Evolutionary conservation across 257 asterid species (phyloP), one percentile per base, ranked within the genome.

Genomic region (Eucommia ulmoides): DNA sequence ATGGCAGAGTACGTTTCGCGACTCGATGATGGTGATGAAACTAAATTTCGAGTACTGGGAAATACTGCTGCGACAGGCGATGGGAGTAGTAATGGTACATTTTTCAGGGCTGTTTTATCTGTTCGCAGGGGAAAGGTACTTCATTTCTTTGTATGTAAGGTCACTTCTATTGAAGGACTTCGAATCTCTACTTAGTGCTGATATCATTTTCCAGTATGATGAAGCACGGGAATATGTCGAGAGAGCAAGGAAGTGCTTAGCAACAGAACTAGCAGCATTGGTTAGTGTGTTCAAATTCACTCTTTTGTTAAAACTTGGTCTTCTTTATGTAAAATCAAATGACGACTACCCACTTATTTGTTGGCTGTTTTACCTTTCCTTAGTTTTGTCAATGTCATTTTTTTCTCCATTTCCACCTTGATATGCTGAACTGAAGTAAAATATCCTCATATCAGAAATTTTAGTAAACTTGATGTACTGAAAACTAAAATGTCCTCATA

Each of bases 211-310:
- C 60, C 66, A 91, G 99, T 86, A 91, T 45, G 99, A 86, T 49
- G 99, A 91, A 72, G 99, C 96, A 49, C 93, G 72, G 1, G 96
- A 91, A 61, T 86, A 80, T 72, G 87, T 91, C 33, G 96, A 86
- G 60, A 79, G 99, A 79, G 96, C 99, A 57, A 73, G 99, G 67
- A 86, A 76, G 69, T 91, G 96, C 54, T 70, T 91, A 78, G 96
- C 95, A 22, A 91, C 99, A 8, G 99, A 91, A 70, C 96, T 91
- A 58, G 93, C 99, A 65, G 95, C 99, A 9, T 72, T 91, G 96
- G 99, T 91, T 51, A 68, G 94, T 73, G 60, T 63, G 70, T 75
- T 62, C 49, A 44, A 29, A 41, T 51, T 66, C 11, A 45, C 16
- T n/a, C n/a, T n/a, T n/a, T n/a, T n/a, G n/a, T n/a, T n/a, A n/a